A percentile compares a stretch with the other conserved stretches of the same genome.
Evolutionary conservation across 2,329 filamentous ascomycete genomes (phyloP).

Genomic region (Trichophyton simii): DNA sequence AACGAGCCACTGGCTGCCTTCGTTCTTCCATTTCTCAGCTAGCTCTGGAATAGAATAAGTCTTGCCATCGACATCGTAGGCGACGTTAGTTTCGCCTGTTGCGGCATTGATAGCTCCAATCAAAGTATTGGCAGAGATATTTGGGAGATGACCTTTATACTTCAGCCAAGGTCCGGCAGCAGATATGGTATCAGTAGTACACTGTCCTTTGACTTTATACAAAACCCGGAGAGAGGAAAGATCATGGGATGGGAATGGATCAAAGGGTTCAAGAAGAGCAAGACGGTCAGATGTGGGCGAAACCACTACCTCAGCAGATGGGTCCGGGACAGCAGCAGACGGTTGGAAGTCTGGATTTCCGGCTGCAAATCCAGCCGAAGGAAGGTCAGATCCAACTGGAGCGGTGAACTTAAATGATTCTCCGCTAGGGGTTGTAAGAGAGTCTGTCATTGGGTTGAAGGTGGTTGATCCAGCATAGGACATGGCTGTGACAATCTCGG

Average conservation of each 20-base stretch:
- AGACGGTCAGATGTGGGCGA: slow-evolving; percentile 80
- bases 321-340: slow-evolving; percentile 57
- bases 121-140: slow-evolving; percentile 94
- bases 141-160: slow-evolving; percentile 97
- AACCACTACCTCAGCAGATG: slow-evolving; percentile 60
- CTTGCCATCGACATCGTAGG: slow-evolving; percentile 72
- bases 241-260: slow-evolving; percentile 64
- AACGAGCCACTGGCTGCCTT: slow-evolving; percentile 72
- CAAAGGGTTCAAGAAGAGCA: slow-evolving; percentile 81
- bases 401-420: slow-evolving; percentile 73
- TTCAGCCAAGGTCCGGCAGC: slow-evolving; percentile 95
- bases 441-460: slow-evolving; percentile 91
- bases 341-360: slow-evolving; percentile 66
- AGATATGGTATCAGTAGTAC: slow-evolving; percentile 97
- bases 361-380: slow-evolving; percentile 63
- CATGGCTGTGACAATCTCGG: slow-evolving; percentile 94
- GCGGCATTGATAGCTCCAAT: slow-evolving; percentile 89
- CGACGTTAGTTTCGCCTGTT: slow-evolving; percentile 82
- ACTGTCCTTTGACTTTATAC: slow-evolving; percentile 94
- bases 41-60: slow-evolving; percentile 74
- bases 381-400: slow-evolving; percentile 49
- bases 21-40: slow-evolving; percentile 66
- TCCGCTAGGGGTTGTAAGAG: slow-evolving; percentile 66
- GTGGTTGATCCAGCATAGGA: slow-evolving; percentile 82
- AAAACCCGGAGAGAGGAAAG: slow-evolving; percentile 70